phyloP scores from a whole-genome alignment of 805 yeast species.

The Metschnikowia koreensis region DNA sequence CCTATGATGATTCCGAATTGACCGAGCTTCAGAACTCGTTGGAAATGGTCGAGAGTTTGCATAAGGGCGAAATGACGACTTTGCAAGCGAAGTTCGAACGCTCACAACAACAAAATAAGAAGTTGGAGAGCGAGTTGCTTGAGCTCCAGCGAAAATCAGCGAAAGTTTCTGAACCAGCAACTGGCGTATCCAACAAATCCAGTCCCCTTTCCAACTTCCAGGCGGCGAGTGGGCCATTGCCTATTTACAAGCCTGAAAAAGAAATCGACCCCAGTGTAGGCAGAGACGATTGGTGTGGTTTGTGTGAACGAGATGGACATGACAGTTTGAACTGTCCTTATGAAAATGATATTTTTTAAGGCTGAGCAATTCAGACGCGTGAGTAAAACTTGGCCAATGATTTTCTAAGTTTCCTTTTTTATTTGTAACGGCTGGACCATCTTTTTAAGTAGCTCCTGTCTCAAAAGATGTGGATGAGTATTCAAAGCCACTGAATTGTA shows the following conservation, averaged over 20 bases:
- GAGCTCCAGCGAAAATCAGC: slow-evolving; percentile 1
- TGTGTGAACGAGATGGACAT: slow-evolving; percentile 90
- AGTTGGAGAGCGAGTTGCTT: slow-evolving; percentile 2
- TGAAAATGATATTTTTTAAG: slow-evolving; percentile 55
- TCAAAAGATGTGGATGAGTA: slow-evolving; percentile 31
- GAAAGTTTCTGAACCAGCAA: background rate
- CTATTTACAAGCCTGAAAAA: slow-evolving; percentile 49
- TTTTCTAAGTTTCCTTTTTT: background rate
- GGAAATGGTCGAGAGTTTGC: slow-evolving; percentile 42
- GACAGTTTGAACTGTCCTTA: slow-evolving; percentile 85
- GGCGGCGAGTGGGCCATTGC: slow-evolving; percentile 26
- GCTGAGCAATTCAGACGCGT: background rate
- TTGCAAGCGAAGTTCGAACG: slow-evolving; percentile 27
- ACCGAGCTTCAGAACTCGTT: slow-evolving; percentile 42
- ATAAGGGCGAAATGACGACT: slow-evolving; percentile 31
- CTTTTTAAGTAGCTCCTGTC: slow-evolving; percentile 34
- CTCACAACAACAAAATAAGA: slow-evolving; percentile 18
- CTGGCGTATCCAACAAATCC: background rate
- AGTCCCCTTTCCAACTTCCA: background rate
- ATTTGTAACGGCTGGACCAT: slow-evolving; percentile 28
- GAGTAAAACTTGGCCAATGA: background rate
- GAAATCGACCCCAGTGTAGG: slow-evolving; percentile 70
- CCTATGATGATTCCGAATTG: slow-evolving; percentile 33
- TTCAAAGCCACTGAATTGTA: slow-evolving; percentile 54
- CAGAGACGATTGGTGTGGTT: slow-evolving; percentile 81